Evolutionary conservation across 1,139 yeast species (phyloP).

Genomic region (Debaryomyces psychrophilus): DNA sequence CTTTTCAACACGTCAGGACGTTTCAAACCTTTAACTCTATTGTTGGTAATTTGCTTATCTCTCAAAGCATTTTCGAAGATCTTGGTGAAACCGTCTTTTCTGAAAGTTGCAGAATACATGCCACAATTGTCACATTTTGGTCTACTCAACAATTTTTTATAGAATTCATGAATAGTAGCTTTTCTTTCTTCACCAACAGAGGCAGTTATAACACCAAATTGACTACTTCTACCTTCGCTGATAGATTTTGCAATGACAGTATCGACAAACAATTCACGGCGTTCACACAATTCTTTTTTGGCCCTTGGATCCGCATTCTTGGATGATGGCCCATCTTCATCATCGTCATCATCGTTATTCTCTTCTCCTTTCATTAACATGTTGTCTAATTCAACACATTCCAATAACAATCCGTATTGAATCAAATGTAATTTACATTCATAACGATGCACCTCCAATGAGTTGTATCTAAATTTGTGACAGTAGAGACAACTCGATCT

Average conservation of each 20-base stretch:
- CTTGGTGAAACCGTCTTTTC: conserved; percentile 94
- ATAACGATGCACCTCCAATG: conserved; percentile 71
- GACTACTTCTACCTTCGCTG: conserved; percentile 71
- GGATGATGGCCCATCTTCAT: conserved; percentile 31
- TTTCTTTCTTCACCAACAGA: conserved; percentile 89
- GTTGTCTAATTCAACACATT: conserved; percentile 71
- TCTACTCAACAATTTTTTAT: conserved; percentile 70
- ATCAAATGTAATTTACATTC: conserved; percentile 79
- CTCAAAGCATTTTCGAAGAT: conserved; percentile 84
- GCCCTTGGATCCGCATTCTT: conserved; percentile 39
- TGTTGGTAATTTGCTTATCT: conserved; percentile 79
- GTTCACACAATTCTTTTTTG: conserved; percentile 51
- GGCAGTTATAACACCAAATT: conserved; percentile 74
- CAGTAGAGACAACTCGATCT: conserved; percentile 90
- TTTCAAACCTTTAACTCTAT: conserved; percentile 76
- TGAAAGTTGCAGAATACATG: conserved; percentile 89
- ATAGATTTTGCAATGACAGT: conserved; percentile 73
- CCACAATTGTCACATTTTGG: conserved; percentile 95
- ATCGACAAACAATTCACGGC: conserved; percentile 73
- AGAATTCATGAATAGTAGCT: conserved; percentile 70
- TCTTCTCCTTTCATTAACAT: conserved; percentile 45
- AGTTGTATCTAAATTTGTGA: conserved; percentile 74
- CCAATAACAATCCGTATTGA: conserved; percentile 87
- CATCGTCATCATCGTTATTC: conserved; percentile 37
- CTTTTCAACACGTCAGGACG: conserved; percentile 71